Conservation (phyloP, 306 rosid species). For the Fagus sylvatica region DNA sequence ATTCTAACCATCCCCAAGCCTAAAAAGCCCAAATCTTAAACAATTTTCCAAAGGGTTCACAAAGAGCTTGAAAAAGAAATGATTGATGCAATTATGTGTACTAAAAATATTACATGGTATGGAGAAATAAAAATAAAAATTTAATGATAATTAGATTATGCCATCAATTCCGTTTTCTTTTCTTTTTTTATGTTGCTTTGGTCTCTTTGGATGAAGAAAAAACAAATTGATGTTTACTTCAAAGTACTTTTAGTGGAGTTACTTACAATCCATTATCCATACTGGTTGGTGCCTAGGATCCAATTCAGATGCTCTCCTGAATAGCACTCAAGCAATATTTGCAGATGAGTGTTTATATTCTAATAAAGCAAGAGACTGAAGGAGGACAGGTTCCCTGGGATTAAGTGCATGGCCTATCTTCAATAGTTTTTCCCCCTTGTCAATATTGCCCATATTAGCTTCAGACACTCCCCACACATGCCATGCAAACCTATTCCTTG, state of each 20-base stretch:
- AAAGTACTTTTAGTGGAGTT: neutral
- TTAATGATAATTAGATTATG: neutral
- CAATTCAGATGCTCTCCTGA: slow-evolving; percentile 82
- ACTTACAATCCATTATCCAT: slow-evolving; percentile 70
- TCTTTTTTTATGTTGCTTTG: too few species aligned
- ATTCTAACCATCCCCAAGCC: slow-evolving; percentile 99
- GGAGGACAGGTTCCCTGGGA: slow-evolving; percentile 93
- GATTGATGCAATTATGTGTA: neutral
- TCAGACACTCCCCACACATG: slow-evolving; percentile 98
- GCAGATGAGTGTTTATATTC: slow-evolving; percentile 84
- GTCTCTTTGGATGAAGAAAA: too few species aligned
- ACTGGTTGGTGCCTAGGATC: slow-evolving; percentile 96
- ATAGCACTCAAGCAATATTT: slow-evolving; percentile 77
- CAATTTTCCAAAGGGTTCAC: slow-evolving; percentile 21
- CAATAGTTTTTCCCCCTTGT: slow-evolving; percentile 74
- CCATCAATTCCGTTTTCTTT: too few species aligned
- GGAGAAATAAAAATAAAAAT: neutral
- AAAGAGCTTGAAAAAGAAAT: neutral
- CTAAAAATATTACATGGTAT: neutral
- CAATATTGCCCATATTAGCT: slow-evolving; percentile 70
- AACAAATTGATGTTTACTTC: too few species aligned
- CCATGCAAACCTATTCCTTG: slow-evolving; percentile 95
- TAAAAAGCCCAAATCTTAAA: slow-evolving; percentile 37
- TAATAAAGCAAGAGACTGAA: slow-evolving; percentile 91
- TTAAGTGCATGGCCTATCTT: slow-evolving; percentile 86